Evolutionary conservation across 441 rosid species (phyloP), one percentile per base, ranked within the genome.

Genomic region (Omphalea diandra): DNA sequence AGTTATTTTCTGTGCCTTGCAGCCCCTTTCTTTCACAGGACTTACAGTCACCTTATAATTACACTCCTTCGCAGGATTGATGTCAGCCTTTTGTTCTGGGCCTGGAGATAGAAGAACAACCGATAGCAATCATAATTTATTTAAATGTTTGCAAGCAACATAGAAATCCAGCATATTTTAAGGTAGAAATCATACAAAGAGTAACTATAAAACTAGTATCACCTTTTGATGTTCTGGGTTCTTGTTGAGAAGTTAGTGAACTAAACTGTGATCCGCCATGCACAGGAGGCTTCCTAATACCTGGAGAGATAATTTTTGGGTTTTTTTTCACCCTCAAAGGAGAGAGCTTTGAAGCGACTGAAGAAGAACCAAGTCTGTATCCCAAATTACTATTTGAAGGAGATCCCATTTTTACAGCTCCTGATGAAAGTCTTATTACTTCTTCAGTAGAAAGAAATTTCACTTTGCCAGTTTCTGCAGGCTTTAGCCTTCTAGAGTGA

Each of bases 401-500:
- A 58, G 47, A 43, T 24, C 2, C 55, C 63, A 0, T 50, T 50
- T 32, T 73, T 27, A 15, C 10, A 67, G 53, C 49, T 63, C 82
- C 79, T 55, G 84, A 81, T 40, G 83, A 24, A 22, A 86, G 75
- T 36, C 36, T 66, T 0, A 71, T 50, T 36, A 44, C 90, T 77
- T 86, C 90, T 49, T 78, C 81, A 15, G 70, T 29, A 22, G 82
- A 17, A 56, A 89, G 76, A 63, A 69, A 65, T 82, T 79, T 84
- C 40, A 84, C 87, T 77, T 83, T 83, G 57, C 84, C 68, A 67
- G 77, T 15, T 69, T 14, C 50, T 44, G 26, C 35, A n/a, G 52
- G 35, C 54, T 68, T 79, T 31, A 22, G 73, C 67, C 77, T 81
- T 76, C 58, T 81, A 5, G 41, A 68, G 52, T 35, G 17, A 41